Evolutionary conservation across 2,329 filamentous ascomycete genomes (phyloP), one percentile per base, ranked within the genome.

Genomic region (Aaosphaeria pasadenensis): DNA sequence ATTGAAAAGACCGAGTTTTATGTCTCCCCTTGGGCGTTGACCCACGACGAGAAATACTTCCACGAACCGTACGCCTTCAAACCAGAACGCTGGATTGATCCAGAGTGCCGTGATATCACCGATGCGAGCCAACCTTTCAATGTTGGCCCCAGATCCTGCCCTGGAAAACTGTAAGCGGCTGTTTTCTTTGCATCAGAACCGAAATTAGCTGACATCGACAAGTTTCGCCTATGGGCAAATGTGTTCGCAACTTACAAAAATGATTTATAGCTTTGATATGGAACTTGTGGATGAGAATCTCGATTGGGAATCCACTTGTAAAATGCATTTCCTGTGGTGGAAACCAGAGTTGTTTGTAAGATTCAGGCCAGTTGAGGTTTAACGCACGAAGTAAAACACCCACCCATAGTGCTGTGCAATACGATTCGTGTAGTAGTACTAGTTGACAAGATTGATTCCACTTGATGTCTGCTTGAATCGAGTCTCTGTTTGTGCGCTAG

Each of bases 71-170:
- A 38, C 7, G 38, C 4, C 5, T 58, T 55, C 11, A 44, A 64
- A 1, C 71, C 72, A 1, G 69, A 73, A 40, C 58, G 72, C 7
- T 75, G 69, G 69, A 47, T 73, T 1, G 45, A 55, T 63, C 45
- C 54, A 56, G 11, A 57, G 42, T 11, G 51, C 46, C n/a, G 53
- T 52, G 39, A 59, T 57, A 13, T 57, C 59, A 39, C 64, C 61
- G 5, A 44, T 36, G 49, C 31, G 49, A 32, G 17, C 6, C 31
- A 50, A 33, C 41, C 48, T 9, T 49, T 49, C 39, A 11, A 7
- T 5, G 5, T 42, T 4, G 47, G 47, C 7, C 43, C 47, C 9
- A 28, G 33, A 7, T 6, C 7, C 7, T 49, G 47, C 31, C 38
- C 43, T 29, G 47, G 47, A 13, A 24, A 17, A 36, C 7, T 9